These are phyloP conservation scores for Eucalyptus pauciflora DNA, from an alignment of 345 rosid species.

Conservation along the genomic window DNA sequence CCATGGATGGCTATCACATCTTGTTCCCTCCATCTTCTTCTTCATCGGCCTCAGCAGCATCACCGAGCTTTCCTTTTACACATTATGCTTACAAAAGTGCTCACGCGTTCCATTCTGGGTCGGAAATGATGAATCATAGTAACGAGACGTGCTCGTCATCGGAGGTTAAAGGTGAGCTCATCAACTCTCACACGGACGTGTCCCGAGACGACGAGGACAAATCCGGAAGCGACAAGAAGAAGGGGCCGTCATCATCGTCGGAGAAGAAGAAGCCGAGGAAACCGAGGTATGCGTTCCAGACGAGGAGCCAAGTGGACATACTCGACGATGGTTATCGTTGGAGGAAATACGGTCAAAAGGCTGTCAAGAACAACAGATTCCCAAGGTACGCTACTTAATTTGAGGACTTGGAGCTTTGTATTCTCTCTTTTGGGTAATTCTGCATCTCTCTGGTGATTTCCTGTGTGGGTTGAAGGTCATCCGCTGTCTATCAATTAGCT, in stretches of 20 bases:
- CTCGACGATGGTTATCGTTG: conserved; percentile 34
- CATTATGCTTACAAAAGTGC: not conserved
- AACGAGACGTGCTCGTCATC: not conserved
- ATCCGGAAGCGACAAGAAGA: conserved; percentile 1
- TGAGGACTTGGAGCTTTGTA: not conserved
- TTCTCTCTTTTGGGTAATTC: not conserved
- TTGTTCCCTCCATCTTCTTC: not conserved
- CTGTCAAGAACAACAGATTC: conserved; percentile 13
- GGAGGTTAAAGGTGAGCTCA: not conserved
- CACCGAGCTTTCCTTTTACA: not conserved
- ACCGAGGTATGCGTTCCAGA: conserved; percentile 24
- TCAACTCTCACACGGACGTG: not conserved
- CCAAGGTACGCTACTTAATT: not conserved
- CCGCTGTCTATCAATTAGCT: not conserved
- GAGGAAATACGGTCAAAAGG: conserved; percentile 35
- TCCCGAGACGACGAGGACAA: not conserved
- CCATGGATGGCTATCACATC: not conserved
- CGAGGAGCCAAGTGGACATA: conserved; percentile 27
- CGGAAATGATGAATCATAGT: not conserved
- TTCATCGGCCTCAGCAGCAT: not conserved
- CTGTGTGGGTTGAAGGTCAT: not conserved
- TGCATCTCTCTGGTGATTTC: not conserved
- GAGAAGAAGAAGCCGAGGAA: conserved; percentile 2
- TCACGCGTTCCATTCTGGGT: not conserved
- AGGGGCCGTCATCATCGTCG: not conserved